Base-by-base conservation (phyloP, 441 rosid genomes). In the Viola pubescens region DNA sequence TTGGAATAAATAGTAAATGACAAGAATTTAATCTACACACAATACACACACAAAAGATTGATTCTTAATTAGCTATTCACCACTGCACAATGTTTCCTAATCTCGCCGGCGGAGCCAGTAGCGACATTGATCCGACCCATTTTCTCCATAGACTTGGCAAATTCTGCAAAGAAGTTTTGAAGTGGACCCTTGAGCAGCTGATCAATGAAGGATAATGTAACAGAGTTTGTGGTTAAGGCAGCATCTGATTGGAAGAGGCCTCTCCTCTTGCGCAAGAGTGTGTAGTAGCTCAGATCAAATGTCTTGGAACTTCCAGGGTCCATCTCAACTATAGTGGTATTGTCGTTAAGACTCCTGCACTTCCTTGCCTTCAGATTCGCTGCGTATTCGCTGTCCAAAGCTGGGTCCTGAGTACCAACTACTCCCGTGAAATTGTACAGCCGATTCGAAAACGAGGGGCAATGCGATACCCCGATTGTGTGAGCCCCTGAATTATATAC, bases 141-240 rank as follows among this genome's bases (percentile, higher is more conserved):
- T 76, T 85, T 91, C 81, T 85, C 96, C 95, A 91, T 79, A 7
- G 96, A 78, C 16, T 52, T 41, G 7, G 87, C 87, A 48, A 91
- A 88, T 38, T 80, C 79, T 26, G 72, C 61, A 37, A 47, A 86
- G 72, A 85, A 86, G 63, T 71, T 72, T 2, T 71, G 8, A 1
- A 66, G 45, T 0, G 92, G 63, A n/a, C 89, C 89, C 1, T 67
- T 39, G 34, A 82, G 74, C 6, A 86, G 61, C 12, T 81, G 73
- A 12, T 76, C 75, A 54, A 88, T 63, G 61, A 59, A 57, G 57
- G 78, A 67, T 58, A 79, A 39, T 4, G 89, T 73, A 0, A 66
- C 63, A n/a, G 87, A 62, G 77, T 74, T 74, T 1, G 81, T 78
- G 4, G 89, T 83, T 44, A 88, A 61, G 1, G 95, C 91, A 43